Percentiles rank a stretch among this genome's conserved stretches.
Conservation (phyloP, 257 asterid genomes). For the Solanum bulbocastanum region DNA sequence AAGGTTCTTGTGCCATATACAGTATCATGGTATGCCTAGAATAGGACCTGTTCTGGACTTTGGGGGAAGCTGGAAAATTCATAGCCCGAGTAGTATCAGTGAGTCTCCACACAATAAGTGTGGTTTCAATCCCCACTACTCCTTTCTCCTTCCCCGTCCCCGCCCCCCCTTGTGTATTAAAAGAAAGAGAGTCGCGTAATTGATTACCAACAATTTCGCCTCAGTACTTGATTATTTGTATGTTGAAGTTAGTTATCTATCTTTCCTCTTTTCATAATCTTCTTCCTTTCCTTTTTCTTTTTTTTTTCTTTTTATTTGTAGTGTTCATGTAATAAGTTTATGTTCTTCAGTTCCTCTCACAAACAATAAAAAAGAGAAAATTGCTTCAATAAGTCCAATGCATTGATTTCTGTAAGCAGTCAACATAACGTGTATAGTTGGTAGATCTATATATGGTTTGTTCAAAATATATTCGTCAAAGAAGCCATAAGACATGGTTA, state of each 20-base stretch:
- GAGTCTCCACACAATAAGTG: neutral
- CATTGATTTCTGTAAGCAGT: neutral
- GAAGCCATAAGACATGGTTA: neutral
- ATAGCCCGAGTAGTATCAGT: neutral
- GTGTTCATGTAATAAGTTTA: neutral
- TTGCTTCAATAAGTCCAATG: neutral
- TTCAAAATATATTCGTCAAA: neutral
- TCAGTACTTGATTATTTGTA: neutral
- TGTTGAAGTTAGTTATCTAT: neutral
- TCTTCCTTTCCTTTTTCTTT: neutral
- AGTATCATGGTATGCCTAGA: neutral
- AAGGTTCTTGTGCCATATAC: neutral
- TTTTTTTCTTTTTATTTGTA: neutral
- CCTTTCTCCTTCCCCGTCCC: neutral
- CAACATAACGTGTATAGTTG: neutral
- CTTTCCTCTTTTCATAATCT: neutral
- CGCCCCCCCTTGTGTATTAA: neutral
- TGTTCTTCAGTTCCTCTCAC: neutral
- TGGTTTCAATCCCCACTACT: neutral
- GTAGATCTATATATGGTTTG: neutral
- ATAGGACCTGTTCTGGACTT: neutral
- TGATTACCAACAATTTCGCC: neutral
- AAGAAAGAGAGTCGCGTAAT: neutral
- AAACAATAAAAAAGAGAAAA: neutral
- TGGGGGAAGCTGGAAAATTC: neutral